Percentiles rank a stretch among this genome's conserved stretches.
Conservation (phyloP, 352 stramenopile genomes). For the Globisporangium camurandrum region DNA sequence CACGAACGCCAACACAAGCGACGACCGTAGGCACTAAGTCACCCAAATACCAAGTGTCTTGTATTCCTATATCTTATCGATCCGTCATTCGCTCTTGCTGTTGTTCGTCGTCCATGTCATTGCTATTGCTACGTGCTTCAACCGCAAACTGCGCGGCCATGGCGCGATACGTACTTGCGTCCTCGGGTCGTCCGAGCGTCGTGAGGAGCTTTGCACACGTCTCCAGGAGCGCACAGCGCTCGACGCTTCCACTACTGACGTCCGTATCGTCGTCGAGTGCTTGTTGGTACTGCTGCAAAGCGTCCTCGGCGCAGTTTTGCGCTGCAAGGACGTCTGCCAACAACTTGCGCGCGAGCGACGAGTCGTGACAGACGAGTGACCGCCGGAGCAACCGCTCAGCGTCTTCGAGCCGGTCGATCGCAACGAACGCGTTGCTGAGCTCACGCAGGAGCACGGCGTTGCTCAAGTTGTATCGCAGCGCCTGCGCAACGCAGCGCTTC, state of each 20-base stretch:
- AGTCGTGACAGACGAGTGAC: slow-evolving; percentile 60
- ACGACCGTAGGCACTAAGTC: no score
- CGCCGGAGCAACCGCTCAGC: slow-evolving; percentile 61
- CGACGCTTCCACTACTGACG: no score
- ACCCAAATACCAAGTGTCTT: no score
- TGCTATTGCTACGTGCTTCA: slow-evolving; percentile 5
- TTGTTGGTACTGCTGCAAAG: slow-evolving; percentile 56
- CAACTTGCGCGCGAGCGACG: slow-evolving; percentile 66
- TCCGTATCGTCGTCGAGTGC: slow-evolving; percentile 35
- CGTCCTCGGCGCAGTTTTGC: slow-evolving; percentile 74
- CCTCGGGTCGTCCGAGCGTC: slow-evolving; percentile 62
- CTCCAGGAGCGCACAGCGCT: slow-evolving; percentile 45
- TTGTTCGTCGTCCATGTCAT: background rate
- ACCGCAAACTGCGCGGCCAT: slow-evolving; percentile 48
- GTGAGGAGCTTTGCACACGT: slow-evolving; percentile 54
- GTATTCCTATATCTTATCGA: no score
- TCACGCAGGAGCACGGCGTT: slow-evolving; percentile 63
- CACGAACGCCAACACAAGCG: no score
- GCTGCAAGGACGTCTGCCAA: slow-evolving; percentile 68
- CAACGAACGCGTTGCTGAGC: slow-evolving; percentile 75
- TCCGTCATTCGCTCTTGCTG: background rate
- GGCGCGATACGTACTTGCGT: slow-evolving; percentile 50
- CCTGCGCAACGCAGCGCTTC: slow-evolving; percentile 46
- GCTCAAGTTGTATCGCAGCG: slow-evolving; percentile 46
- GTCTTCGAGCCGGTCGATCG: slow-evolving; percentile 66